Evolutionary conservation across 2,329 filamentous ascomycete genomes (phyloP), one percentile per base, ranked within the genome.

Genomic region (Aotearoamyces nothofagi): DNA sequence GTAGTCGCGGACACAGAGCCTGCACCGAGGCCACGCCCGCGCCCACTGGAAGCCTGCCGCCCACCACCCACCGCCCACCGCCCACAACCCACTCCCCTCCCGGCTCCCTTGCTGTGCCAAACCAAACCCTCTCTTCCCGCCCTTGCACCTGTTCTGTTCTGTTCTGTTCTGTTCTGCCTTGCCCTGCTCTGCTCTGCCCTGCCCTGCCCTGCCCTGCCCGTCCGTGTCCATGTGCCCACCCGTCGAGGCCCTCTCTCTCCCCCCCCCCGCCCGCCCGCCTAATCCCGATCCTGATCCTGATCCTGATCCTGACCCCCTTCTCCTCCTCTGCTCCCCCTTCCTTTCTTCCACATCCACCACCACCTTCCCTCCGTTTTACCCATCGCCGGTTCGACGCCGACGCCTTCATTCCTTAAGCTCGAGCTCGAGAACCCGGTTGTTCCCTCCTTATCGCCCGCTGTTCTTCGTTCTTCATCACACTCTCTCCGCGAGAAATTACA

Each of bases 201-300:
- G 14, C 15, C 15, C 22, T 27, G 33, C 25, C 11, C 25, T 29
- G 7, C 8, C 19, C 19, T 20, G 19, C 19, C 19, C 7, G 19
- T n/a, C 19, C 19, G 19, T 20, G 19, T 7, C 19, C n/a, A 8
- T 7, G 19, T n/a, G 19, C 19, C 8, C n/a, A n/a, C 8, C n/a
- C 26, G 24, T n/a, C 17, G 8, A 15, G 24, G 30, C 17, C 26
- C 28, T 15, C 25, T 27, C 30, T 31, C 22, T 30, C 36, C 23
- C 34, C 26, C 24, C 30, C 13, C 13, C 26, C 13, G 25, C 38
- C 35, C 33, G 36, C 27, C 30, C 12, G 24, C 31, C 31, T 29
- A 27, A 33, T 27, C 30, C 26, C 29, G 11, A 31, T 17, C 22
- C 33, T 26, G 29, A 16, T 24, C 17, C 23, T 14, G 14, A 17